Conservation (phyloP, 805 yeast species). For the Candida oleophila region DNA sequence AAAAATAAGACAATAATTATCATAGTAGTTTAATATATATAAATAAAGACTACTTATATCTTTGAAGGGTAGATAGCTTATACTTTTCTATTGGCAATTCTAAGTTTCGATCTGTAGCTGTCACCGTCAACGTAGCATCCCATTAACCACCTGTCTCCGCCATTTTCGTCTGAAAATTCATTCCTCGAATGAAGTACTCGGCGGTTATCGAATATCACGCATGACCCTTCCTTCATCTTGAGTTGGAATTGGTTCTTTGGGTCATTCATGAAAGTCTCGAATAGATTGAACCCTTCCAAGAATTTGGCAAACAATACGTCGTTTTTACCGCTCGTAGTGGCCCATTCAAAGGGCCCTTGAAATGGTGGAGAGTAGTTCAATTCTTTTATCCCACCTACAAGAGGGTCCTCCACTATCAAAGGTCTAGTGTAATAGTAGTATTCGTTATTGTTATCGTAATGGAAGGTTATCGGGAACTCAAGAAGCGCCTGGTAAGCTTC, state of each 20-base stretch:
- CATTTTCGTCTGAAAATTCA: slow-evolving; percentile 39
- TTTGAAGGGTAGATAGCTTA: slow-evolving; percentile 18
- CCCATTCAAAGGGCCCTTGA: slow-evolving; percentile 73
- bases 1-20: background rate
- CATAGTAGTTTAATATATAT: slow-evolving; percentile 11
- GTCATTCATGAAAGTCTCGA: slow-evolving; percentile 56
- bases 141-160: slow-evolving; percentile 65
- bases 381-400: slow-evolving; percentile 43
- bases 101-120: slow-evolving; percentile 60
- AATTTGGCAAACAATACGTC: slow-evolving; percentile 51
- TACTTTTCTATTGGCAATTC: slow-evolving; percentile 21
- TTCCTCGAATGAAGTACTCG: slow-evolving; percentile 66
- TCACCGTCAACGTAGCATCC: slow-evolving; percentile 77
- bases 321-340: slow-evolving; percentile 30
- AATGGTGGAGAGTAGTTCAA: slow-evolving; percentile 80
- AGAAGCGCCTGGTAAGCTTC: slow-evolving; percentile 62
- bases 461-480: slow-evolving; percentile 65
- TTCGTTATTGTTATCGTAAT: slow-evolving; percentile 61
- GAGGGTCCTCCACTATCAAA: slow-evolving; percentile 55
- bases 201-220: slow-evolving; percentile 70
- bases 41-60: too few species aligned
- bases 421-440: slow-evolving; percentile 64
- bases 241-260: slow-evolving; percentile 54
- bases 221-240: slow-evolving; percentile 56
- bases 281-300: slow-evolving; percentile 54